Conservation (phyloP, 2,329 filamentous ascomycete species). For the Coleophoma cylindrospora region DNA sequence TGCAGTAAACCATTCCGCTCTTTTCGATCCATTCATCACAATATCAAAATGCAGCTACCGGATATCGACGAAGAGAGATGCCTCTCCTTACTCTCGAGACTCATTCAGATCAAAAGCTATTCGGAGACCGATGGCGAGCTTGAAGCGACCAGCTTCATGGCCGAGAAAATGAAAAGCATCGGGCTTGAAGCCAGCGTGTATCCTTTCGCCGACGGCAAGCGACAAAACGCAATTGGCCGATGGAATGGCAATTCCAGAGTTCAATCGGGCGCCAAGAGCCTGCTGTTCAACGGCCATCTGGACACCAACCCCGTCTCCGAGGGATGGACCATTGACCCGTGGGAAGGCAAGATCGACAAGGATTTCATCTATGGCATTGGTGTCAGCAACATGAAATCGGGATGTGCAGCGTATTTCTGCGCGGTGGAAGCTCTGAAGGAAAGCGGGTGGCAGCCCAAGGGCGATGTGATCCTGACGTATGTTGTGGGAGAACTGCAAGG, state of each 20-base stretch:
- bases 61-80: not conserved
- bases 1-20: too few species aligned
- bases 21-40: not conserved
- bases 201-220: not conserved
- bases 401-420: conserved; percentile 17
- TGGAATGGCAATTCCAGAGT: not conserved
- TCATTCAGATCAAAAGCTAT: not conserved
- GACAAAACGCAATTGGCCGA: not conserved
- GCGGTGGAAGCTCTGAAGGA: not conserved
- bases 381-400: conserved; percentile 26
- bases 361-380: conserved; percentile 25
- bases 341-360: conserved; percentile 23
- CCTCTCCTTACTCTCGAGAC: not conserved
- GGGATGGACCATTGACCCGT: conserved; percentile 25
- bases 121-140: not conserved
- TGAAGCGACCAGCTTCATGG: not conserved
- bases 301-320: conserved; percentile 25
- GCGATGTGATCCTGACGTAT: not conserved
- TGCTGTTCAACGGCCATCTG: conserved; percentile 24
- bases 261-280: not conserved
- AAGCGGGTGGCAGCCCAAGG: not conserved
- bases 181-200: not conserved
- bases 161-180: not conserved
- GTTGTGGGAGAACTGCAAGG: conserved; percentile 1
- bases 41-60: not conserved